Evolutionary conservation across 495 filamentous ascomycete species (phyloP).

Genomic region (Daldinia decipiens): DNA sequence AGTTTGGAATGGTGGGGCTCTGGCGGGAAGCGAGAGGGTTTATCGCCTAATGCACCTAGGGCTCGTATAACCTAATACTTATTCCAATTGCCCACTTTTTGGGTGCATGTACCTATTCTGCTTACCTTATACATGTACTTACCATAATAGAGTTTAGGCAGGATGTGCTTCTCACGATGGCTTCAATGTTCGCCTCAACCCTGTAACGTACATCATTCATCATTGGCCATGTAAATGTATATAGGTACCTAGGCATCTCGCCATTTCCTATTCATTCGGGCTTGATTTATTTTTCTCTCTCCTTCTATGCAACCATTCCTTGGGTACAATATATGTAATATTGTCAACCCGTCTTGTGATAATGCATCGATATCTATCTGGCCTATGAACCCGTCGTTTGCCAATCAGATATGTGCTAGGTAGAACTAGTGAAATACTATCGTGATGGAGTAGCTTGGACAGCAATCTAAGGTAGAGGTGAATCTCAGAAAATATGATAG

Average conservation of each 20-base stretch:
- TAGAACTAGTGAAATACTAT: background rate
- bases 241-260: background rate
- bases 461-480: background rate
- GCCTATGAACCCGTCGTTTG: background rate
- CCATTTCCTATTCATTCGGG: background rate
- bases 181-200: too few species aligned
- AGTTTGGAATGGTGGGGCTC: conserved; percentile 48
- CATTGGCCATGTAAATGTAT: background rate
- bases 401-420: background rate
- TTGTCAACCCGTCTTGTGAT: background rate
- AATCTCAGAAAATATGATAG: background rate
- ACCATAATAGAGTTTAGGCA: too few species aligned
- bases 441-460: background rate
- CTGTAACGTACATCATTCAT: background rate
- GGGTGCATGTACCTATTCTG: background rate
- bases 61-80: conserved; percentile 59
- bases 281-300: background rate
- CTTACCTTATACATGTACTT: background rate
- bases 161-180: too few species aligned
- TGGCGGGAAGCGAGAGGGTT: conserved; percentile 49
- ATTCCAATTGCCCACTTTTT: background rate
- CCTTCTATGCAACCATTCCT: background rate
- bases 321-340: background rate
- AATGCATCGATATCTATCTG: background rate
- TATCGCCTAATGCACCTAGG: conserved; percentile 54